Conservation (phyloP, 192 early-diverging fungal genomes). For the Linnemannia zychae region DNA sequence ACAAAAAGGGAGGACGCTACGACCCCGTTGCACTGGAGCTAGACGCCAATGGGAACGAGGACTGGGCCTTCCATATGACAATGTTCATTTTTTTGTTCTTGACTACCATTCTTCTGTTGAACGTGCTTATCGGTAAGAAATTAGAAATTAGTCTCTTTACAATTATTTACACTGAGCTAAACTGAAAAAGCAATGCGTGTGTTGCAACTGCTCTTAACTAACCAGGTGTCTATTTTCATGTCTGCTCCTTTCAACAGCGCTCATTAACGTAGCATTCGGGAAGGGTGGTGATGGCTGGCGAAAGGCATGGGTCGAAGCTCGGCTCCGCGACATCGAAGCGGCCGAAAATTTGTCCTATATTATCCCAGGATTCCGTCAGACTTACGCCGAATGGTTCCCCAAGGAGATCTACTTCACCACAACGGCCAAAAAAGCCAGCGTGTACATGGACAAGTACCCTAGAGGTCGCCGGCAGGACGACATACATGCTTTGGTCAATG, state of each 20-base stretch:
- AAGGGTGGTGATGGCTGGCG: slow-evolving; percentile 26
- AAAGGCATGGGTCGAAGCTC: slow-evolving; percentile 14
- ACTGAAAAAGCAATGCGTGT: not conserved
- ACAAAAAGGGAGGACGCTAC: slow-evolving; percentile 4
- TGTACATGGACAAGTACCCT: slow-evolving; percentile 9
- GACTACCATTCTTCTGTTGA: slow-evolving; percentile 11
- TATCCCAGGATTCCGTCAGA: slow-evolving; percentile 18
- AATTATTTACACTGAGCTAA: not conserved
- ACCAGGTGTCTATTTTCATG: not conserved
- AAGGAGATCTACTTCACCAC: slow-evolving; percentile 18
- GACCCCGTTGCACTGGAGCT: not conserved
- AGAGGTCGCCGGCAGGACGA: not conserved
- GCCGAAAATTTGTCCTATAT: slow-evolving; percentile 30
- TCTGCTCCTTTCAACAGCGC: not conserved
- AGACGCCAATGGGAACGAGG: not conserved
- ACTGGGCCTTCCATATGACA: not conserved
- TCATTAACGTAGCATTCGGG: slow-evolving; percentile 22
- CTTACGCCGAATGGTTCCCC: slow-evolving; percentile 12
- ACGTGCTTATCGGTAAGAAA: slow-evolving; percentile 26
- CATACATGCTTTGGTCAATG: not conserved
- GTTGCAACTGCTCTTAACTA: not conserved
- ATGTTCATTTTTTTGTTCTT: slow-evolving; percentile 19
- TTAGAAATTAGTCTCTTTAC: no score
- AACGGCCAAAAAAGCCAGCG: not conserved
- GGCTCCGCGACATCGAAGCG: slow-evolving; percentile 16